phyloP scores from a whole-genome alignment of 495 filamentous ascomycete genomes.

The Penicillium dipodomyicola region DNA sequence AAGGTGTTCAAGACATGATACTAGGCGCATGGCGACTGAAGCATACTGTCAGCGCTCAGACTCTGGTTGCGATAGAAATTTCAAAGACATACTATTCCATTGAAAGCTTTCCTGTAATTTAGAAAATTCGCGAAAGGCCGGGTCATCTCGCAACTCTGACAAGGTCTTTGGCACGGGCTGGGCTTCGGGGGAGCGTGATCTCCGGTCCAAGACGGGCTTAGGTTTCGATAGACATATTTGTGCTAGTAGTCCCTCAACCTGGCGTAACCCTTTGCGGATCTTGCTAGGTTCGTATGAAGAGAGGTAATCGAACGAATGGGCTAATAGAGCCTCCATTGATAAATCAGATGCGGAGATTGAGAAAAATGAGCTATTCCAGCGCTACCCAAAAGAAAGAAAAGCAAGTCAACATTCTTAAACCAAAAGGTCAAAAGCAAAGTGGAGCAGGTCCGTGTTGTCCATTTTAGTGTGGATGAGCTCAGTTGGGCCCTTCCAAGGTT shows the following conservation, averaged over 20 bases:
- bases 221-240: conserved; percentile 83
- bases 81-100: conserved; percentile 73
- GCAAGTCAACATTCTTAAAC: conserved; percentile 11
- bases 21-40: conserved; percentile 76
- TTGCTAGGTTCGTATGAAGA: conserved; percentile 87
- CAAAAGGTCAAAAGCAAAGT: conserved; percentile 5
- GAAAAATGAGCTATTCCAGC: conserved; percentile 9
- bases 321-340: conserved; percentile 85
- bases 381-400: conserved; percentile 8
- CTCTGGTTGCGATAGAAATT: conserved; percentile 7
- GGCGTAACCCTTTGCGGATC: conserved; percentile 89
- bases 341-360: conserved; percentile 14
- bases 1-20: conserved; percentile 82
- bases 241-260: conserved; percentile 92
- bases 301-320: conserved; percentile 93
- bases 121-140: conserved; percentile 94
- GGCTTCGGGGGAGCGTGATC: conserved; percentile 34
- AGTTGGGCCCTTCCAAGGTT: conserved; percentile 11
- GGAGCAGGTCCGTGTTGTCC: conserved; percentile 21
- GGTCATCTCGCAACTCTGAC: conserved; percentile 71
- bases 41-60: neutral
- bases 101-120: conserved; percentile 95
- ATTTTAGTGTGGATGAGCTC: conserved; percentile 23
- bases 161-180: conserved; percentile 62
- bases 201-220: conserved; percentile 42